Conservation (phyloP, 2,329 filamentous ascomycete genomes). For the Talaromyces islandicus region DNA sequence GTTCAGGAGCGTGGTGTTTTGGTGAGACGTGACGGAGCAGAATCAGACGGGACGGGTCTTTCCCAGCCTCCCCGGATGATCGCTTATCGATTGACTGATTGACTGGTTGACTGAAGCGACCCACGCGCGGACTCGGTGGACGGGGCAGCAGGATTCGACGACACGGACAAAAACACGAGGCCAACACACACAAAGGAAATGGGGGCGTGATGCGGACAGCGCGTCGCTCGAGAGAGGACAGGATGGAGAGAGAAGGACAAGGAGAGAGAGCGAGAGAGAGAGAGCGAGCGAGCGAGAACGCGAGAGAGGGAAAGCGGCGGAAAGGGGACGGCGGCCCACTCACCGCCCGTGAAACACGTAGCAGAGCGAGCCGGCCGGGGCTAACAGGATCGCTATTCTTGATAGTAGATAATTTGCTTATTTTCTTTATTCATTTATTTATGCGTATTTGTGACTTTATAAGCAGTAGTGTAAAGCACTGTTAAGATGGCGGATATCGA, state of each 20-base stretch:
- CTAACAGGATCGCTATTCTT: neutral
- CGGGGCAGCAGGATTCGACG: conserved; percentile 1
- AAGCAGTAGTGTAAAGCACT: too few relatives aligned
- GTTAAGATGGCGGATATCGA: too few relatives aligned
- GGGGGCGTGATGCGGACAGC: neutral
- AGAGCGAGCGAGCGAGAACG: neutral
- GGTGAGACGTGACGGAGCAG: neutral
- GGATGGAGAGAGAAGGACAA: conserved; percentile 10
- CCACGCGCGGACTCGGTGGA: conserved; percentile 10
- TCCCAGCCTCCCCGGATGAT: conserved; percentile 8
- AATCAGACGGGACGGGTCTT: neutral
- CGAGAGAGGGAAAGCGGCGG: conserved; percentile 5
- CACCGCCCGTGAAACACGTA: conserved; percentile 6
- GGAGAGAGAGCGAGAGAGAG: conserved; percentile 6
- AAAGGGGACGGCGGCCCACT: conserved; percentile 7
- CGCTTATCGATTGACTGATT: conserved; percentile 8
- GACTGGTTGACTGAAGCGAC: conserved; percentile 1
- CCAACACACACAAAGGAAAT: conserved; percentile 3
- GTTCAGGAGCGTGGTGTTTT: neutral
- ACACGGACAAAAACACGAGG: neutral
- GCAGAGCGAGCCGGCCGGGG: neutral
- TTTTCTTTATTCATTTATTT: too few relatives aligned
- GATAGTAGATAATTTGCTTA: too few relatives aligned
- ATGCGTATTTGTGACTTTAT: too few relatives aligned
- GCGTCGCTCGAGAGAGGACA: conserved; percentile 12